Evolutionary conservation across 192 early-diverging fungal genomes (phyloP).

Genomic region (Linnemannia schmuckeri): DNA sequence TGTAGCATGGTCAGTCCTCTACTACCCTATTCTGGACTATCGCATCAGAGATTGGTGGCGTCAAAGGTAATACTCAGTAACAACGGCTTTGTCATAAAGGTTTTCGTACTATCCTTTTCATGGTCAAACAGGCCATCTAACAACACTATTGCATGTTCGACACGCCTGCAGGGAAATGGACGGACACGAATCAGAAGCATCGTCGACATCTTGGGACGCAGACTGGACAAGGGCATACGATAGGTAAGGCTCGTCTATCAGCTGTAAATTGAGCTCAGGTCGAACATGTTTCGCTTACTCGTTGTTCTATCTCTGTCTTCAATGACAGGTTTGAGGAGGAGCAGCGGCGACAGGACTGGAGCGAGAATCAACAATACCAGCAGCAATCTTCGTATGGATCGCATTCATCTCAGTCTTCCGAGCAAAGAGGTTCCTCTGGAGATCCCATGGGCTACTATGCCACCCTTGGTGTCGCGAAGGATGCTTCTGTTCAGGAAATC

Average conservation of each 20-base stretch:
- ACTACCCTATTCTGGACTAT: conserved; percentile 64
- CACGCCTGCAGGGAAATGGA: conserved; percentile 42
- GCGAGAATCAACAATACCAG: conserved; percentile 48
- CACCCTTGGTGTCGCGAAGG: conserved; percentile 44
- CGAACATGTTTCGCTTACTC: neutral
- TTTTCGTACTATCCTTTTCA: neutral
- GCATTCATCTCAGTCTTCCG: conserved; percentile 3
- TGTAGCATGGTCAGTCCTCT: conserved; percentile 60
- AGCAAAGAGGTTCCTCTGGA: conserved; percentile 10
- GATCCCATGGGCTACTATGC: conserved; percentile 65
- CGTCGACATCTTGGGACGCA: conserved; percentile 55
- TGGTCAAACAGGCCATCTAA: neutral
- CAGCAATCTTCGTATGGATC: conserved; percentile 27
- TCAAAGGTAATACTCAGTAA: conserved; percentile 20
- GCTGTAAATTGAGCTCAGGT: neutral
- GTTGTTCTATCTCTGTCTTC: neutral
- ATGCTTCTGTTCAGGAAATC: conserved; percentile 59
- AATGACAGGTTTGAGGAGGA: conserved; percentile 46
- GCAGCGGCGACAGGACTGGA: conserved; percentile 51
- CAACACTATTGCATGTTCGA: neutral
- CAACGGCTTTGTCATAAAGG: neutral
- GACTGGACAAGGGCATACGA: conserved; percentile 66
- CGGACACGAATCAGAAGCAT: conserved; percentile 54
- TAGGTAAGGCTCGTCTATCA: conserved; percentile 15
- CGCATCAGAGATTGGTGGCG: conserved; percentile 57